A percentile compares a stretch with the other conserved stretches of the same genome.
phyloP scores from a whole-genome alignment of 148 eudicot species.

The Rhododendron ovatum region DNA sequence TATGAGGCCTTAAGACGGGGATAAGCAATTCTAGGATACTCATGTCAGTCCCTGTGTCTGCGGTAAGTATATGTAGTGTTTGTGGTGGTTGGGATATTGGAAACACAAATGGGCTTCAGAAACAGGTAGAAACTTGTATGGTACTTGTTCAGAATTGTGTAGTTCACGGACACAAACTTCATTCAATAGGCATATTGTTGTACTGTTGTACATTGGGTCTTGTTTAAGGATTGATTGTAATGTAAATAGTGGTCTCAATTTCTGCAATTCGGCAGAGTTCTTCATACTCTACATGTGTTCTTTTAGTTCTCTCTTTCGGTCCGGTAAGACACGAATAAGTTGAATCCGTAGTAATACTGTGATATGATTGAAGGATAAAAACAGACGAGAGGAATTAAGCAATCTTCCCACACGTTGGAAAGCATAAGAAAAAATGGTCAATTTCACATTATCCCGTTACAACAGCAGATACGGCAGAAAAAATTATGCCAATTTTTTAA shows the following conservation, averaged over 20 bases:
- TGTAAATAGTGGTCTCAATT: background rate
- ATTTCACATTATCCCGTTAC: background rate
- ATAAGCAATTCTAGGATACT: background rate
- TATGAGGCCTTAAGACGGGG: background rate
- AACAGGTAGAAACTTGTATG: background rate
- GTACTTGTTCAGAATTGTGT: conserved; percentile 3
- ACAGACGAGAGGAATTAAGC: background rate
- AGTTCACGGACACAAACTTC: background rate
- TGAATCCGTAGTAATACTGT: background rate
- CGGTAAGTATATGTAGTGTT: background rate
- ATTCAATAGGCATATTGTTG: conserved; percentile 5
- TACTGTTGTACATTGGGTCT: conserved; percentile 12
- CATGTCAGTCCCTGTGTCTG: background rate
- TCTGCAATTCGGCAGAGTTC: background rate
- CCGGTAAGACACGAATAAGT: background rate
- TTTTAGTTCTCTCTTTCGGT: background rate
- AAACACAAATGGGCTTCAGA: conserved; percentile 3
- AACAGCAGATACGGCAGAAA: background rate
- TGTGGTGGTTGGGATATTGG: conserved; percentile 3
- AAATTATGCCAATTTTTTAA: background rate
- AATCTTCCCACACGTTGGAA: background rate
- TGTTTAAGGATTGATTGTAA: conserved; percentile 7
- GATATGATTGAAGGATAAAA: background rate
- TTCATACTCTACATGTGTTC: background rate
- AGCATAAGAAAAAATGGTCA: background rate